A percentile compares a stretch with the other conserved stretches of the same genome.
These are phyloP conservation scores for Aspergillus puulaauensis DNA, from an alignment of 2,329 filamentous ascomycete genomes.

Conservation along the genomic window DNA sequence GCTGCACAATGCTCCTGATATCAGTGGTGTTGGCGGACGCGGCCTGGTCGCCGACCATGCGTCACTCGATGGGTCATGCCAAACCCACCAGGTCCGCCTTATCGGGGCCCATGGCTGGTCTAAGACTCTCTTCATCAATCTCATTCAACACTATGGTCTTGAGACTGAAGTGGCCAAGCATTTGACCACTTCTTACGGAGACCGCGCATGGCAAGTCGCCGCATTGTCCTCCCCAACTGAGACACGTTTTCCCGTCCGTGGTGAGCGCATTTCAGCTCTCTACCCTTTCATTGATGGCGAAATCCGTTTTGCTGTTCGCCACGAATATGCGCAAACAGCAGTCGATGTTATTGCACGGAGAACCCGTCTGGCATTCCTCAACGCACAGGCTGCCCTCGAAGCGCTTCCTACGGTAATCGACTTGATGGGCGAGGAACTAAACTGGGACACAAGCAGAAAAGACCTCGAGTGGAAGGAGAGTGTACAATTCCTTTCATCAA, in stretches of 20 bases:
- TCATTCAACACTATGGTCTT: slow-evolving; percentile 89
- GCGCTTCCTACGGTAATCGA: slow-evolving; percentile 83
- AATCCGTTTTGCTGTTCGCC: slow-evolving; percentile 79
- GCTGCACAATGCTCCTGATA: slow-evolving; percentile 60
- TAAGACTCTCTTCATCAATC: slow-evolving; percentile 89
- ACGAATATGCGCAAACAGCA: slow-evolving; percentile 90
- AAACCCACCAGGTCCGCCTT: slow-evolving; percentile 78
- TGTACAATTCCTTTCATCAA: slow-evolving; percentile 58
- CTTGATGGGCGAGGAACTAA: slow-evolving; percentile 80
- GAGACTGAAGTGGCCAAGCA: slow-evolving; percentile 92
- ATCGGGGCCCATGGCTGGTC: slow-evolving; percentile 84
- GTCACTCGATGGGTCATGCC: slow-evolving; percentile 70
- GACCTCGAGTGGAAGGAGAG: slow-evolving; percentile 78
- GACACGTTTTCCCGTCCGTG: slow-evolving; percentile 77
- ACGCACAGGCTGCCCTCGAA: slow-evolving; percentile 86
- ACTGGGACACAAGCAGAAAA: slow-evolving; percentile 72
- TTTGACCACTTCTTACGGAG: slow-evolving; percentile 82
- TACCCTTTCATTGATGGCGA: slow-evolving; percentile 94
- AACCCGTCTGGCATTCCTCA: slow-evolving; percentile 84
- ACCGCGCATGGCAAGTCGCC: slow-evolving; percentile 88
- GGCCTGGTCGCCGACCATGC: slow-evolving; percentile 70
- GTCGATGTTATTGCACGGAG: slow-evolving; percentile 84
- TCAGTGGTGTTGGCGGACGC: slow-evolving; percentile 71
- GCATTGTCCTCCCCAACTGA: slow-evolving; percentile 75
- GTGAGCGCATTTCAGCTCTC: slow-evolving; percentile 73